phyloP scores from a whole-genome alignment of 441 rosid species.

The Gossypium davidsonii region DNA sequence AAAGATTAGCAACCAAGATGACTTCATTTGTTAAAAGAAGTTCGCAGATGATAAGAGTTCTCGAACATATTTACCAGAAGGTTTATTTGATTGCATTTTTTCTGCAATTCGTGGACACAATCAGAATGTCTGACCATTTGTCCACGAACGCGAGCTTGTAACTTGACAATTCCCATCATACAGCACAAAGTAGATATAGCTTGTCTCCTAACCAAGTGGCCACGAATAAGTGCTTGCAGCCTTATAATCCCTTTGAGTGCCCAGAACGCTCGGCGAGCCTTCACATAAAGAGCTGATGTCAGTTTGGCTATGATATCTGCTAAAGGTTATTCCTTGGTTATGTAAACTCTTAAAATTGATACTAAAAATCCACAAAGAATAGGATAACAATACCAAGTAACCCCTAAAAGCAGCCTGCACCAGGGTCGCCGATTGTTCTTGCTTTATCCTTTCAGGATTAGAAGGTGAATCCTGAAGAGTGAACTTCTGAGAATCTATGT shows the following conservation, averaged over 20 bases:
- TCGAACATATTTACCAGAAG: slow-evolving; percentile 41
- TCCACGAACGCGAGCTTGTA: slow-evolving; percentile 58
- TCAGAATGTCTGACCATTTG: slow-evolving; percentile 49
- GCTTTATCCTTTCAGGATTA: slow-evolving; percentile 46
- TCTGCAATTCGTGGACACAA: slow-evolving; percentile 41
- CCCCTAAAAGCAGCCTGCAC: slow-evolving; percentile 95
- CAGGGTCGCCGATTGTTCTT: slow-evolving; percentile 57
- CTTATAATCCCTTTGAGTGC: slow-evolving; percentile 67
- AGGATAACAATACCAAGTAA: slow-evolving; percentile 58
- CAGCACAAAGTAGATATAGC: slow-evolving; percentile 56
- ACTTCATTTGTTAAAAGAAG: background rate
- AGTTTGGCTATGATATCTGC: slow-evolving; percentile 21
- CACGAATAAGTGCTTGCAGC: slow-evolving; percentile 74
- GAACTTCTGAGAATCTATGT: slow-evolving; percentile 25
- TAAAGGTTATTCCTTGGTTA: background rate
- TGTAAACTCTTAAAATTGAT: background rate
- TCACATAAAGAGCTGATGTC: slow-evolving; percentile 26
- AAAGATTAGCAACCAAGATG: background rate
- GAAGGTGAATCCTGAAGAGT: slow-evolving; percentile 20
- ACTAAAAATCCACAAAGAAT: background rate
- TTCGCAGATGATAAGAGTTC: background rate
- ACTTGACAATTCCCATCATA: slow-evolving; percentile 50
- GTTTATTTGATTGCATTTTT: slow-evolving; percentile 27
- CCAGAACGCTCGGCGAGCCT: slow-evolving; percentile 72
- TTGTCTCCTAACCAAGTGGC: slow-evolving; percentile 64